Evolutionary conservation across 257 asterid genomes (phyloP).

Genomic region (Salvia rosmarinus): DNA sequence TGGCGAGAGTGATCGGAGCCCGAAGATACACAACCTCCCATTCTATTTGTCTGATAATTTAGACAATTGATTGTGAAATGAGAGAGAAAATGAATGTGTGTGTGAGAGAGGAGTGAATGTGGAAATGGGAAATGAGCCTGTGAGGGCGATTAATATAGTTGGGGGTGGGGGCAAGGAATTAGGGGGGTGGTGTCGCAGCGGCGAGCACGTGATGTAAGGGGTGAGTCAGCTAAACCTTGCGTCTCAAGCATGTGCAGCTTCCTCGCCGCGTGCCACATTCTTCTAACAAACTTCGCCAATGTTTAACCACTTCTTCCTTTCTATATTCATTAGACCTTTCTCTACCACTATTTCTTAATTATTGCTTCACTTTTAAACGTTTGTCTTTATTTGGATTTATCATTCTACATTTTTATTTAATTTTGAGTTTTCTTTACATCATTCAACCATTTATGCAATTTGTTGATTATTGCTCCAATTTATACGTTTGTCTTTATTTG

Average conservation of each 20-base stretch:
- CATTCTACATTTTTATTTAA: neutral
- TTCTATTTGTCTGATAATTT: conserved; percentile 17
- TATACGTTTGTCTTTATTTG: neutral
- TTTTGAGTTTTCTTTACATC: neutral
- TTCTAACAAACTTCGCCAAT: conserved; percentile 18
- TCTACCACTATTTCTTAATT: neutral
- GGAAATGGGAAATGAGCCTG: conserved; percentile 38
- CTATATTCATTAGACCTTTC: neutral
- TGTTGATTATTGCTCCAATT: neutral
- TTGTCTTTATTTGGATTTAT: neutral
- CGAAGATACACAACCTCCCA: conserved; percentile 41
- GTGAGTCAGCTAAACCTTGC: conserved; percentile 36
- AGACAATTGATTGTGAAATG: neutral
- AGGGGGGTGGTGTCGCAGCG: conserved; percentile 9
- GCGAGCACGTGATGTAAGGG: conserved; percentile 33
- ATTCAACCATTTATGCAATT: neutral
- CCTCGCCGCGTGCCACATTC: conserved; percentile 17
- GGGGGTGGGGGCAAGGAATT: neutral
- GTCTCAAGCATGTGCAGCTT: conserved; percentile 39
- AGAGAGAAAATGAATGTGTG: neutral
- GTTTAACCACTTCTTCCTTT: neutral
- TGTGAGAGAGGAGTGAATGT: conserved; percentile 13
- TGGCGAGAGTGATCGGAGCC: conserved; percentile 26
- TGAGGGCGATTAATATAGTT: neutral
- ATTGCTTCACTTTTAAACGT: neutral